phyloP scores from a whole-genome alignment of 306 rosid species.

The Phaseolus lunatus region DNA sequence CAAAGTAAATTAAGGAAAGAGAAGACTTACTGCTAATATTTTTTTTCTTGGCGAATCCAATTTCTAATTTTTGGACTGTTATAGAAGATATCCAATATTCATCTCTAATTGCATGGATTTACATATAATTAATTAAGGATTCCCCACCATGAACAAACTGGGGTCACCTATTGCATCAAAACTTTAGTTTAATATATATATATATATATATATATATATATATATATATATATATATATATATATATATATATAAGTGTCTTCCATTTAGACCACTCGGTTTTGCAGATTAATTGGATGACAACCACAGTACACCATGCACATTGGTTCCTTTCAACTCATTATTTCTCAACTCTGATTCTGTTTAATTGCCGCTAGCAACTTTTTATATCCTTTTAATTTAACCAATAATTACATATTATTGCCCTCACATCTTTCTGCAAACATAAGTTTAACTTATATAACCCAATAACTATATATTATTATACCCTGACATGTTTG shows the following conservation, averaged over 20 bases:
- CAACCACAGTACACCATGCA: constrained; percentile 6
- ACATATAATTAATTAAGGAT: constrained; percentile 12
- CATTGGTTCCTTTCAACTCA: constrained; percentile 18
- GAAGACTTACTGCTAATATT: too few relatives aligned
- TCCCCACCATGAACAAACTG: background rate
- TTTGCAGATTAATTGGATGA: background rate
- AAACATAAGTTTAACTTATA: too few relatives aligned
- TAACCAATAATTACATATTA: too few relatives aligned
- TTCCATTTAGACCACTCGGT: constrained; percentile 9
- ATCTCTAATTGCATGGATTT: background rate
- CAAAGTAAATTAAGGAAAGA: too few relatives aligned
- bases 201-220: too few relatives aligned
- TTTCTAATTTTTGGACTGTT: background rate
- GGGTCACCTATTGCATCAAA: background rate
- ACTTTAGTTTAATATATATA: background rate
- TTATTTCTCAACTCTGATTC: background rate
- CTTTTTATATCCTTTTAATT: background rate
- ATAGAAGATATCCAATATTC: background rate
- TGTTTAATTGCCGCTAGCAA: background rate
- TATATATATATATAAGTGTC: background rate
- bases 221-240: too few relatives aligned
- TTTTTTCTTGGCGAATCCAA: too few relatives aligned
- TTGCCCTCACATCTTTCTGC: too few relatives aligned
- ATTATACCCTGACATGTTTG: too few relatives aligned
- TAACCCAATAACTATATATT: too few relatives aligned